Conservation (phyloP, 768 basidiomycete genomes). For the Leccinum fibrillosum region DNA sequence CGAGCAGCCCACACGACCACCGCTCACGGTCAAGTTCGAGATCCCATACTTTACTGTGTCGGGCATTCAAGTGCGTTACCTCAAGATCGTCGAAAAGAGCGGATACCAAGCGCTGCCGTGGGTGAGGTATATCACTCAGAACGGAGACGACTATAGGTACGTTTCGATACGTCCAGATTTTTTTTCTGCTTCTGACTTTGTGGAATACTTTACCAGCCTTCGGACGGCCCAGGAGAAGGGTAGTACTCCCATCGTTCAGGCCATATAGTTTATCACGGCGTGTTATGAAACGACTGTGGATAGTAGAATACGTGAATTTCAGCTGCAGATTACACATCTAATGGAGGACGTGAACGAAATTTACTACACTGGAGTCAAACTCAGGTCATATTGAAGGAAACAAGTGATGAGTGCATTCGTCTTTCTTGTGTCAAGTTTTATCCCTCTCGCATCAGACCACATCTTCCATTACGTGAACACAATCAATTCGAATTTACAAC, state of each 20-base stretch:
- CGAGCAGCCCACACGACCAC: conserved; percentile 73
- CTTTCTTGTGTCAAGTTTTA: too few species aligned
- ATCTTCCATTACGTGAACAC: neutral
- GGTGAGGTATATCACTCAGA: conserved; percentile 93
- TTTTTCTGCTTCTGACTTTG: neutral
- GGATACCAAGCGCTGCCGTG: conserved; percentile 96
- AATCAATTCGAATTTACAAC: neutral
- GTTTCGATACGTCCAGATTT: conserved; percentile 10
- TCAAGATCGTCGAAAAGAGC: conserved; percentile 98
- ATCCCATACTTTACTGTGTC: conserved; percentile 99
- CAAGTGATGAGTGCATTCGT: too few species aligned
- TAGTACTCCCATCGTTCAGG: conserved; percentile 53
- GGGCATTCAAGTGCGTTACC: conserved; percentile 94
- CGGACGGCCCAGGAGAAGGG: conserved; percentile 76
- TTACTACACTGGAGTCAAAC: too few species aligned
- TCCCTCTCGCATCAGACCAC: too few species aligned
- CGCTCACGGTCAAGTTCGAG: conserved; percentile 96
- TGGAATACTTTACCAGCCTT: conserved; percentile 35
- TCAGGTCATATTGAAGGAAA: too few species aligned
- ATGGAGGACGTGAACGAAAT: too few species aligned
- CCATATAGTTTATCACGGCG: conserved; percentile 6
- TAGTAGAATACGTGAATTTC: neutral
- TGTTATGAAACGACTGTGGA: neutral
- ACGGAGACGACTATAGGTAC: conserved; percentile 89
- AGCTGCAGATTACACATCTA: neutral